Evolutionary conservation across 306 rosid species (phyloP).

Genomic region (Fragaria iinumae): DNA sequence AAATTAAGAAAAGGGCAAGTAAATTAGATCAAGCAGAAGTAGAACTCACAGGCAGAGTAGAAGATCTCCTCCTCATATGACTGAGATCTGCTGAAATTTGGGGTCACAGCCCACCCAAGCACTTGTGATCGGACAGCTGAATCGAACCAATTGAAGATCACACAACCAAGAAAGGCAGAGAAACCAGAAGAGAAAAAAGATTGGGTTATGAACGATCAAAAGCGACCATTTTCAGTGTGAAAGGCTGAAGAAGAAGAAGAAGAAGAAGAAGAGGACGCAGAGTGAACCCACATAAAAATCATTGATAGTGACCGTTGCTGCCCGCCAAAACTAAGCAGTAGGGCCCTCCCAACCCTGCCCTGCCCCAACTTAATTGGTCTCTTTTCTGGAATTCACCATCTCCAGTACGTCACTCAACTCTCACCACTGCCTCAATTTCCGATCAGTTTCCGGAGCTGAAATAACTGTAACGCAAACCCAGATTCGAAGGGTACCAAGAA

Average conservation of each 20-base stretch:
- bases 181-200: neutral
- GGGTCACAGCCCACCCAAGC: conserved; percentile 29
- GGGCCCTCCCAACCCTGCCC: conserved; percentile 40
- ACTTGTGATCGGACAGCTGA: conserved; percentile 1
- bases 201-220: neutral
- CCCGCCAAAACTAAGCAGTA: conserved; percentile 54
- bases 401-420: conserved; percentile 16
- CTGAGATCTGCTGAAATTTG: conserved; percentile 46
- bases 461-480: neutral
- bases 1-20: neutral
- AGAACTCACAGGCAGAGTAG: conserved; percentile 43
- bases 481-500: conserved; percentile 2
- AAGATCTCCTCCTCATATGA: conserved; percentile 64
- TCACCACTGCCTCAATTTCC: neutral
- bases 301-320: conserved; percentile 59
- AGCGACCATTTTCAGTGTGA: conserved; percentile 25
- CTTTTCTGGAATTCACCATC: conserved; percentile 29
- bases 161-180: neutral
- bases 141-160: neutral
- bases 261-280: conserved; percentile 16
- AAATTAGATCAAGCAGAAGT: neutral
- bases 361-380: neutral
- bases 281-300: conserved; percentile 47
- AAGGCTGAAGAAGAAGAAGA: conserved; percentile 30
- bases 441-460: neutral